Conservation (phyloP, 768 basidiomycete genomes). For the Epithele typhae region DNA sequence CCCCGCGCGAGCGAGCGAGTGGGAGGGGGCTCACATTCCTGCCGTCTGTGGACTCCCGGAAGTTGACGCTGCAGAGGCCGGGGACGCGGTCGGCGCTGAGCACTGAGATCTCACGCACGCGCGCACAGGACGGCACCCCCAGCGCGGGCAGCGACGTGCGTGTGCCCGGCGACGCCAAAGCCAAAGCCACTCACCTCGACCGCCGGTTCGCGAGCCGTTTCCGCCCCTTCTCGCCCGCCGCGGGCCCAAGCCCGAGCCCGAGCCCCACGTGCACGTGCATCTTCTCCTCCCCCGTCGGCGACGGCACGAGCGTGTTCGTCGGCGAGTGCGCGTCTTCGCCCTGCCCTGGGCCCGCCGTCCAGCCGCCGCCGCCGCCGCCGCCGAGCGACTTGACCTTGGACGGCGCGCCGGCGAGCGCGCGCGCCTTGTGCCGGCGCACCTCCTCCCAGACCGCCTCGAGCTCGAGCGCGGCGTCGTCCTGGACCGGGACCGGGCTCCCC, state of each 20-base stretch:
- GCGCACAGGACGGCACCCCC: background rate
- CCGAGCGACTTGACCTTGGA: slow-evolving; percentile 71
- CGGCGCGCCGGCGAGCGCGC: slow-evolving; percentile 61
- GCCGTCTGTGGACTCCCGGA: slow-evolving; percentile 69
- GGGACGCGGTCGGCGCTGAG: too few relatives aligned
- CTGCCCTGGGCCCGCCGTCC: background rate
- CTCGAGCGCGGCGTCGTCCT: slow-evolving; percentile 21
- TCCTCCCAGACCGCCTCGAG: slow-evolving; percentile 64
- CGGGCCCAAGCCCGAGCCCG: slow-evolving; percentile 10
- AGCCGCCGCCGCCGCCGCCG: slow-evolving; percentile 21
- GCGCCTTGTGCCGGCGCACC: slow-evolving; percentile 61
- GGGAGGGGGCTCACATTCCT: slow-evolving; percentile 34
- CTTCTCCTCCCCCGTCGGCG: background rate
- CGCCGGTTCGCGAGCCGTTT: slow-evolving; percentile 50
- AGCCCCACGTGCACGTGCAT: slow-evolving; percentile 20
- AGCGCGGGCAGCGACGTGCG: too few relatives aligned
- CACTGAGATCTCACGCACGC: too few relatives aligned
- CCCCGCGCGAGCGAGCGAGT: background rate
- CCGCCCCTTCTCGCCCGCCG: background rate
- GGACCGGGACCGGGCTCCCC: slow-evolving; percentile 8
- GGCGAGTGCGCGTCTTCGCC: slow-evolving; percentile 1
- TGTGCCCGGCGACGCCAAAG: background rate
- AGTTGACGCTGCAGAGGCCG: slow-evolving; percentile 45
- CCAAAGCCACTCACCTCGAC: slow-evolving; percentile 47
- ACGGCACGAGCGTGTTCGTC: background rate